A percentile compares a stretch with the other conserved stretches of the same genome.
phyloP scores from a whole-genome alignment of 2,329 filamentous ascomycete genomes.

The Blumeriella jaapii region DNA sequence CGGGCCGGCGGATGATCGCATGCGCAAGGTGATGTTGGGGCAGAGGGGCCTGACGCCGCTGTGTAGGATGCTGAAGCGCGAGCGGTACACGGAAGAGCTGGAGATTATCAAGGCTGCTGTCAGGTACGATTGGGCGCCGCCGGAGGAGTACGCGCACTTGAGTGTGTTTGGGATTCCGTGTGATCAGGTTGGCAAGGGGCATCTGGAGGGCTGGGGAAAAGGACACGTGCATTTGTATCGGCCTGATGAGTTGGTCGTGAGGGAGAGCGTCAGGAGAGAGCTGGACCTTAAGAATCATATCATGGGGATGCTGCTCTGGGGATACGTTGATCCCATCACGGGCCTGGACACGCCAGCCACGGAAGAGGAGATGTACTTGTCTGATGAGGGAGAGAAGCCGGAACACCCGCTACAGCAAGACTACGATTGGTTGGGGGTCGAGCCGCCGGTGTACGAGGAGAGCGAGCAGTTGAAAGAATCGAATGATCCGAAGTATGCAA shows the following conservation, averaged over 20 bases:
- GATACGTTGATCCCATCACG: slow-evolving; percentile 43
- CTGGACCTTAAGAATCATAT: slow-evolving; percentile 43
- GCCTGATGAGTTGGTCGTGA: slow-evolving; percentile 46
- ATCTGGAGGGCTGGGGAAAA: slow-evolving; percentile 45
- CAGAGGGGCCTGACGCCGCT: slow-evolving; percentile 45
- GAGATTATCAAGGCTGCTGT: slow-evolving; percentile 47
- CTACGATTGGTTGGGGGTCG: slow-evolving; percentile 2
- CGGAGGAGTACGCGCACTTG: slow-evolving; percentile 12
- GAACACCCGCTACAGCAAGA: neutral
- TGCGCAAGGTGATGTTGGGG: slow-evolving; percentile 48
- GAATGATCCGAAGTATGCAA: slow-evolving; percentile 2
- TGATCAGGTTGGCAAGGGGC: slow-evolving; percentile 39
- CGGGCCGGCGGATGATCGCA: slow-evolving; percentile 36
- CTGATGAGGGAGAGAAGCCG: slow-evolving; percentile 31
- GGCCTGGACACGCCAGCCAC: slow-evolving; percentile 40
- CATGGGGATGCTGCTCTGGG: slow-evolving; percentile 49
- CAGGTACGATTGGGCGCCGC: slow-evolving; percentile 39
- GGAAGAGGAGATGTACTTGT: slow-evolving; percentile 40
- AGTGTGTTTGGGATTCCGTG: slow-evolving; percentile 40
- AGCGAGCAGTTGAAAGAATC: slow-evolving; percentile 2
- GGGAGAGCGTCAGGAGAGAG: slow-evolving; percentile 41
- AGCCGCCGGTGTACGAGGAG: slow-evolving; percentile 1
- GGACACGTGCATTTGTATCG: slow-evolving; percentile 36
- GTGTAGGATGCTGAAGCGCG: slow-evolving; percentile 47
- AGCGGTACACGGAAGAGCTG: slow-evolving; percentile 29